Evolutionary conservation across 139 green algal species (phyloP), one percentile per base, ranked within the genome.

Genomic region (Chlorella sp.): DNA sequence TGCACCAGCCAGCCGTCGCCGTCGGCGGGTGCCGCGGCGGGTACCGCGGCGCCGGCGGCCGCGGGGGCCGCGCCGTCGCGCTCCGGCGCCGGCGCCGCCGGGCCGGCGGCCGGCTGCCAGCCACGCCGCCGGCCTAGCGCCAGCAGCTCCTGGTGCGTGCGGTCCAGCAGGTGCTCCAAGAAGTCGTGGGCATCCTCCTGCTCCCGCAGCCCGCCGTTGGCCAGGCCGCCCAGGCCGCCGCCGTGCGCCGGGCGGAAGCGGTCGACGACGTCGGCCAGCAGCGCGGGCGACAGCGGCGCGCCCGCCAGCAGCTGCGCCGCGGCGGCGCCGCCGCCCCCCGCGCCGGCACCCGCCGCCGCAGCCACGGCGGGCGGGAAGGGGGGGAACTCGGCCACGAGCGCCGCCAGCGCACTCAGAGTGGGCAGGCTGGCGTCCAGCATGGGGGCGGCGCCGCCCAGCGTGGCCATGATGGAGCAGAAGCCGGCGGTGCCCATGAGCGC

Each of bases 161-260:
- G 15, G 69, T 95, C 88, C 38, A 95, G 61, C 62, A 96, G 71
- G 72, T 86, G 92, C 60, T 89, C 80, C 5, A 96, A 76, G 73
- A 95, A 96, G 83, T 96, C 92, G 72, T 94, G 85, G 29, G 90
- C 91, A 46, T 96, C 91, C 74, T 96, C 83, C 84, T 96, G 91
- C 77, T 95, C 87, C 43, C 88, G 82, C 59, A 82, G 76, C 61
- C 56, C 33, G 45, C 31, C 61, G 25, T 2, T 27, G n/a, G 60
- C 35, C 41, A 38, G 29, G 27, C 25, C 23, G 29, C 29, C 51
- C 35, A 14, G 33, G 11, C 77, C 7, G 17, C 14, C 25, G 67
- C 53, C 38, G 74, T 42, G 79, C 38, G 42, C 64, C 7, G 86
- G 89, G 71, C 74, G 84, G 83, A 94, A 94, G 31, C 59, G 64